phyloP scores from a whole-genome alignment of 2,329 filamentous ascomycete genomes.

The Periconia sp. region DNA sequence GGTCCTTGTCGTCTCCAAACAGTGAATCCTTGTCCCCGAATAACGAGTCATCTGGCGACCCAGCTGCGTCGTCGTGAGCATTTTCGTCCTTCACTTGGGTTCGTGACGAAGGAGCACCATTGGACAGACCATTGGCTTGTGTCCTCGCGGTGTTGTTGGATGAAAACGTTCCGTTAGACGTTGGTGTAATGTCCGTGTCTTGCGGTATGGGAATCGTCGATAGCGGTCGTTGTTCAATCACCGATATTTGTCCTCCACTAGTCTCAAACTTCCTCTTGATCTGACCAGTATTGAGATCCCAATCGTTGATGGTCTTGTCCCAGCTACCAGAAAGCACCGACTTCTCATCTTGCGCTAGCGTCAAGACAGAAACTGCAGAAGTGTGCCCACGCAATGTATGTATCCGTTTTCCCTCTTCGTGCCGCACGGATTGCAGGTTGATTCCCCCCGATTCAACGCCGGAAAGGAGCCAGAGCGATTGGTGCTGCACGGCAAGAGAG shows the following conservation, averaged over 20 bases:
- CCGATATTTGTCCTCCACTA: conserved; percentile 80
- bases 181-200: conserved; percentile 60
- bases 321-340: conserved; percentile 90
- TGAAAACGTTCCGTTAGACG: conserved; percentile 68
- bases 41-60: conserved; percentile 74
- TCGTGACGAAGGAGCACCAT: conserved; percentile 40
- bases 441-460: conserved; percentile 90
- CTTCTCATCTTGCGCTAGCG: conserved; percentile 79
- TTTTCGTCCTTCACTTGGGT: conserved; percentile 28
- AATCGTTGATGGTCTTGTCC: conserved; percentile 93
- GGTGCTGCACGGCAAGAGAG: conserved; percentile 85
- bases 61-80: conserved; percentile 59
- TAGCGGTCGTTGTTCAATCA: conserved; percentile 80
- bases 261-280: conserved; percentile 75
- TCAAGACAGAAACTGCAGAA: conserved; percentile 87
- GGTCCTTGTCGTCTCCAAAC: conserved; percentile 72
- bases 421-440: conserved; percentile 88
- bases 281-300: conserved; percentile 88
- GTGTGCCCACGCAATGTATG: conserved; percentile 78
- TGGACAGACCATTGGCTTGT: conserved; percentile 56
- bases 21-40: conserved; percentile 84
- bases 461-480: conserved; percentile 87
- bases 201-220: conserved; percentile 75
- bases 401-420: conserved; percentile 92
- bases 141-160: conserved; percentile 70